Percentiles rank a stretch among this genome's conserved stretches.
phyloP scores from a whole-genome alignment of 106 monocot genomes.

The Phalaenopsis equestris region DNA sequence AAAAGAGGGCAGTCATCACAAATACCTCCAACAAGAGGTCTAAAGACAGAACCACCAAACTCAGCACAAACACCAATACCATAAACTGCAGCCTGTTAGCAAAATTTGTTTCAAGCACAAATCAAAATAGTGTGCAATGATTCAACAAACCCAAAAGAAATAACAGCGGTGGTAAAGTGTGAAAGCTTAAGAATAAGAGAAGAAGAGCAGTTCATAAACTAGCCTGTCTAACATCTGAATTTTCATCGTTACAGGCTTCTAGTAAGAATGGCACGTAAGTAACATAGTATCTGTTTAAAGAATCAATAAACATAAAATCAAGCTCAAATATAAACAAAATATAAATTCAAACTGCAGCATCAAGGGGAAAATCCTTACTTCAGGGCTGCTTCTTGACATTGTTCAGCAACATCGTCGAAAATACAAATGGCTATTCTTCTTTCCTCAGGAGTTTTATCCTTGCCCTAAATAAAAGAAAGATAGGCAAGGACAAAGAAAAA shows the following conservation, averaged over 20 bases:
- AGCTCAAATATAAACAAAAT: background rate
- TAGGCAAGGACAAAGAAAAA: background rate
- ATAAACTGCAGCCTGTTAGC: constrained; percentile 88
- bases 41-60: constrained; percentile 76
- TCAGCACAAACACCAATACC: constrained; percentile 95
- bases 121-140: background rate
- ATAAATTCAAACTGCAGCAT: background rate
- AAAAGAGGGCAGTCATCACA: background rate
- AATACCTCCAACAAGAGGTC: constrained; percentile 87
- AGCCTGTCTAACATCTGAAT: constrained; percentile 90
- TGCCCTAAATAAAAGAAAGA: constrained; percentile 39
- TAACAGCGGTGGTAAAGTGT: background rate
- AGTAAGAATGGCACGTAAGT: constrained; percentile 84
- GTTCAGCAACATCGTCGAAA: constrained; percentile 96
- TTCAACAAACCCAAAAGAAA: background rate
- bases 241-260: constrained; percentile 89
- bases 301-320: constrained; percentile 7
- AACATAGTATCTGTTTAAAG: constrained; percentile 66
- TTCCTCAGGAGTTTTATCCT: constrained; percentile 88
- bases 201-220: background rate
- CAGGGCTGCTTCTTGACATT: constrained; percentile 81
- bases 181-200: background rate
- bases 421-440: constrained; percentile 98
- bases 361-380: constrained; percentile 41
- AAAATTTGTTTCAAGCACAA: background rate